Conservation (phyloP, 2,329 filamentous ascomycete genomes). For the Penicillium sp. region DNA sequence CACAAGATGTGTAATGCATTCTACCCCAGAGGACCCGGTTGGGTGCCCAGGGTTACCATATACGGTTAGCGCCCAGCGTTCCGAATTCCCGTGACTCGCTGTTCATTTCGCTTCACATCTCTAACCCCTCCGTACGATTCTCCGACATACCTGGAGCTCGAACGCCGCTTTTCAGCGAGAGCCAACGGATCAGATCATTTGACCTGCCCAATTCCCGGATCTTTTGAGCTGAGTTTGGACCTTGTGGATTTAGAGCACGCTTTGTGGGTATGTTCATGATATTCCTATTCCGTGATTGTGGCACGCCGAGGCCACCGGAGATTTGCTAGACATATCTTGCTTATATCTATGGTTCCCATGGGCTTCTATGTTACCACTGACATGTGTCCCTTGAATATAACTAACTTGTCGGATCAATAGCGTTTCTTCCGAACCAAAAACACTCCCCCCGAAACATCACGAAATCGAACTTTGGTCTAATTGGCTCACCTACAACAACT, state of each 20-base stretch:
- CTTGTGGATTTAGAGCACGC: conserved; percentile 17
- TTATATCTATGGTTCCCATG: not conserved
- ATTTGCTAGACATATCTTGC: conserved; percentile 3
- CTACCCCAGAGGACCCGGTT: conserved; percentile 6
- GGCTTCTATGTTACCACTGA: not conserved
- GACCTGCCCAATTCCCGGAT: not conserved
- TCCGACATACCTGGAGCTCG: conserved; percentile 6
- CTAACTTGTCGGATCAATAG: conserved; percentile 4
- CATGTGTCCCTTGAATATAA: not conserved
- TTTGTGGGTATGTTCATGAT: conserved; percentile 25
- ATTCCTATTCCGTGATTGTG: conserved; percentile 18
- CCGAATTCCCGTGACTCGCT: conserved; percentile 29
- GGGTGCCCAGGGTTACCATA: conserved; percentile 24
- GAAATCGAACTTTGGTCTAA: not conserved
- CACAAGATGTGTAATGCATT: conserved; percentile 1
- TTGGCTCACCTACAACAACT: conserved; percentile 11
- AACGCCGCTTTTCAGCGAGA: conserved; percentile 1
- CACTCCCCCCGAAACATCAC: conserved; percentile 4
- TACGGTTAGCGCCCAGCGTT: conserved; percentile 16
- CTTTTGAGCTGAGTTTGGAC: not conserved
- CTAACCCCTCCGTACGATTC: conserved; percentile 24
- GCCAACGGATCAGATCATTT: not conserved
- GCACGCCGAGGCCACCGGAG: conserved; percentile 6
- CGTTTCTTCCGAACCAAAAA: conserved; percentile 4
- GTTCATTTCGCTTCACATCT: conserved; percentile 26